A percentile compares a stretch with the other conserved stretches of the same genome.
phyloP scores from a whole-genome alignment of 2,329 filamentous ascomycete genomes.

The Cladophialophora carrionii region DNA sequence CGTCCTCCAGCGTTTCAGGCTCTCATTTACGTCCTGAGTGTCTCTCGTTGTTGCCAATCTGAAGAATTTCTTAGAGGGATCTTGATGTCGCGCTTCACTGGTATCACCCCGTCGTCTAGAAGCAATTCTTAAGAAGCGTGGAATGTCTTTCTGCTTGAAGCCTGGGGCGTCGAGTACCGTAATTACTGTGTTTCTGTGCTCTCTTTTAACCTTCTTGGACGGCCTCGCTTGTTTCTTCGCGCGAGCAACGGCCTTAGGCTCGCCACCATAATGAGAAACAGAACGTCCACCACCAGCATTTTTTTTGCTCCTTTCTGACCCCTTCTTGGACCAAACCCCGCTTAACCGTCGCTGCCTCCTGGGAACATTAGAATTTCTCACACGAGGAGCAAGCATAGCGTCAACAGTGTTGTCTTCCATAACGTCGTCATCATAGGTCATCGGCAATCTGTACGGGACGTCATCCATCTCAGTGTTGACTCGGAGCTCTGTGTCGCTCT shows the following conservation, averaged over 20 bases:
- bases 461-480: not conserved
- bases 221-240: slow-evolving; percentile 15
- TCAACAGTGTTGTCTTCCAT: slow-evolving; percentile 41
- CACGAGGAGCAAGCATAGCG: slow-evolving; percentile 38
- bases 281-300: not conserved
- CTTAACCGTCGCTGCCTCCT: slow-evolving; percentile 26
- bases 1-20: slow-evolving; percentile 56
- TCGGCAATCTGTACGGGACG: slow-evolving; percentile 6
- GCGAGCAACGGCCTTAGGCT: not conserved
- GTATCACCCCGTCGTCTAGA: slow-evolving; percentile 57
- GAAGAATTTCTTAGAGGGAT: slow-evolving; percentile 57
- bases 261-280: not conserved
- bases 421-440: slow-evolving; percentile 34
- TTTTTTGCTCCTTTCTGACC: not conserved
- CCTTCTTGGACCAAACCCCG: slow-evolving; percentile 8
- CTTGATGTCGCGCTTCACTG: slow-evolving; percentile 46
- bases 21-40: slow-evolving; percentile 57
- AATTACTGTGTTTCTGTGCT: slow-evolving; percentile 21
- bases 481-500: slow-evolving; percentile 20
- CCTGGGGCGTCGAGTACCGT: slow-evolving; percentile 37
- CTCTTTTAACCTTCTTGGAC: slow-evolving; percentile 25
- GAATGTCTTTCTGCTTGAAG: slow-evolving; percentile 42
- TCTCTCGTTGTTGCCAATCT: slow-evolving; percentile 57
- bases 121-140: slow-evolving; percentile 61
- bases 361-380: slow-evolving; percentile 11